Base-by-base conservation (phyloP, 768 basidiomycete genomes). In the Kondoa malvinella region DNA sequence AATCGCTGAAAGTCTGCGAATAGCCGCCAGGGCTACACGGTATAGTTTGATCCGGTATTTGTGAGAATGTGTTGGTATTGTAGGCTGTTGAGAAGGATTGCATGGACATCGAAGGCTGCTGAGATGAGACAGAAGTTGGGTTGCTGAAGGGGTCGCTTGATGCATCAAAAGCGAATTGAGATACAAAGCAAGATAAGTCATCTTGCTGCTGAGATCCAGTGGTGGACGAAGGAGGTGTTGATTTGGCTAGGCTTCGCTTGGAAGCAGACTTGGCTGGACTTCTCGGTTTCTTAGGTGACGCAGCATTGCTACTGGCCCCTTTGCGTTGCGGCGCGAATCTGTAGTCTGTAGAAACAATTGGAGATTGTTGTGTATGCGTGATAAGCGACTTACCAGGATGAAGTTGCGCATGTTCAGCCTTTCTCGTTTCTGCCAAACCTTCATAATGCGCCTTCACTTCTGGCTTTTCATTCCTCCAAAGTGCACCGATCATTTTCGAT, bases 381-480 rank as follows among this genome's bases (percentile, higher is more conserved):
- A 63, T 12, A 59, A 4, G 12, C 2, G 33, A 66, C 71, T 25
- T 12, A 71, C 72, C 69, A 0, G 72, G 70, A 56, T 64, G 61
- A 4, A 59, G 61, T 40, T 56, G 32, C 0, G 34, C 34, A 57
- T 72, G 72, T 40, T 66, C 66, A 4, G 56, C 66, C 56, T 62
- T 61, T 57, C 68, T 68, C 15, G 27, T 56, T 2, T 64, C 40
- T 4, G 72, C 70, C 29, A 40, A 59, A 0, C 68, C 56, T 27
- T 71, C 68, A 34, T 69, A 72, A 1, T 25, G 1, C 31, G 58
- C 56, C 17, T 64, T 64, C 66, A 83, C 80, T 0, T 77, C 78
- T 1, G 79, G 77, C 0, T 77, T 57, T 72, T 86, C 86, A 17
- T 77, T 76, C 72, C 76, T 83, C 88, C 88, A 89, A 80, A 85